phyloP scores from a whole-genome alignment of 176 grass and related monocot genomes.

The Cymbopogon citratus region DNA sequence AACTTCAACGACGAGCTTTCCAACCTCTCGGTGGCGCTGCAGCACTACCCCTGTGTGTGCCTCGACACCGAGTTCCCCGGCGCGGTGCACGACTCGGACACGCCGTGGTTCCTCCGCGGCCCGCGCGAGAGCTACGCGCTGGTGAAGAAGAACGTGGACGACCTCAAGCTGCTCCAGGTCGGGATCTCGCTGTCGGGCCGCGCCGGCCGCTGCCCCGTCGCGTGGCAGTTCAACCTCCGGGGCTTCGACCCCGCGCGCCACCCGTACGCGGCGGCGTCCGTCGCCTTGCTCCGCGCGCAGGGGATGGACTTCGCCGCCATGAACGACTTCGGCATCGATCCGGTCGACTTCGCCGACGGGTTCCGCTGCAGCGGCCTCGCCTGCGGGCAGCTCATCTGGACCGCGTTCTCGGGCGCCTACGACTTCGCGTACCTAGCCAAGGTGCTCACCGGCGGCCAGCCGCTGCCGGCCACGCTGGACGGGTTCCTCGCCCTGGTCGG shows the following conservation, averaged over 20 bases:
- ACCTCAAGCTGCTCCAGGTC: conserved; percentile 37
- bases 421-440: conserved; percentile 42
- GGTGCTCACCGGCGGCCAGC: not conserved
- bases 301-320: conserved; percentile 10
- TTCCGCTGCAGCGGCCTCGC: conserved; percentile 22
- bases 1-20: conserved; percentile 21
- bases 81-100: conserved; percentile 10
- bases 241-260: conserved; percentile 24
- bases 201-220: not conserved
- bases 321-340: not conserved
- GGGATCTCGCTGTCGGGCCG: conserved; percentile 9
- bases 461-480: conserved; percentile 24
- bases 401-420: conserved; percentile 32
- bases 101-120: conserved; percentile 17
- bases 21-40: not conserved
- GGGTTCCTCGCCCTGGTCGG: conserved; percentile 3
- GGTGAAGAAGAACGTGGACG: conserved; percentile 29
- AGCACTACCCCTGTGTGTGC: conserved; percentile 18
- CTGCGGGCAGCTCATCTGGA: not conserved
- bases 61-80: conserved; percentile 46
- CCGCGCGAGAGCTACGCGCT: conserved; percentile 26
- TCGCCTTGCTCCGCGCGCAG: conserved; percentile 35
- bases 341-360: not conserved
- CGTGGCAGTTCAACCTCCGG: conserved; percentile 47
- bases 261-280: conserved; percentile 7